These are phyloP conservation scores for Yamadazyma taylorii DNA, from an alignment of 1,139 yeast species.

Conservation along the genomic window DNA sequence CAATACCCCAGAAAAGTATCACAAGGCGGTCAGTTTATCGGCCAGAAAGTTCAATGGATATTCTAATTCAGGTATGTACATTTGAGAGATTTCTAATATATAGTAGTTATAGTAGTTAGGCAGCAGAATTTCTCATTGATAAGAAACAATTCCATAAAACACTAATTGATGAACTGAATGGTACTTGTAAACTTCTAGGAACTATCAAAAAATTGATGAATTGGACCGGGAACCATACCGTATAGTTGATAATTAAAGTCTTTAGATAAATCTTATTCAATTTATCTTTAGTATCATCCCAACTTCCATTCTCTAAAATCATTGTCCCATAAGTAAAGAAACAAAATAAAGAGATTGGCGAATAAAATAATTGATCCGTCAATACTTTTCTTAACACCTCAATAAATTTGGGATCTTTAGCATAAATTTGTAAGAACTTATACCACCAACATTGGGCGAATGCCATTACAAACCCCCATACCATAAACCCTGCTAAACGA, in stretches of 20 bases:
- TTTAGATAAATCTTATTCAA: conserved; percentile 66
- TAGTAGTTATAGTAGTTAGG: too few species aligned
- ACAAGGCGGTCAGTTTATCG: conserved; percentile 25
- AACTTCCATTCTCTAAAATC: conserved; percentile 73
- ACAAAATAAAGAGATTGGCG: conserved; percentile 78
- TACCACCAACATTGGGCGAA: conserved; percentile 91
- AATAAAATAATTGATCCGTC: conserved; percentile 85
- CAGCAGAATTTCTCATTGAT: conserved; percentile 62
- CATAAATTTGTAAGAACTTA: conserved; percentile 74
- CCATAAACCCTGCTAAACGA: conserved; percentile 76
- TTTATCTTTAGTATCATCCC: conserved; percentile 62
- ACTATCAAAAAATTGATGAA: conserved; percentile 80
- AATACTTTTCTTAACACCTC: conserved; percentile 83
- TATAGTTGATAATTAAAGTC: conserved; percentile 75
- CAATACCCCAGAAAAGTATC: conserved; percentile 18
- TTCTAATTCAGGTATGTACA: conserved; percentile 42
- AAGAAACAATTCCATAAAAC: conserved; percentile 92
- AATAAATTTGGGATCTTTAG: conserved; percentile 77
- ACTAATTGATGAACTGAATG: conserved; percentile 87
- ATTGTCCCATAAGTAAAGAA: conserved; percentile 86
- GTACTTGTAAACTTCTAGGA: conserved; percentile 82
- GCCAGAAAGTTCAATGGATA: conserved; percentile 38
- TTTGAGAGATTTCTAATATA: conserved; percentile 21
- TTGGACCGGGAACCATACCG: conserved; percentile 96
- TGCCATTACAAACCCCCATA: conserved; percentile 85